Conservation (phyloP, 352 stramenopile species). For the Phytopythium mirpurense region DNA sequence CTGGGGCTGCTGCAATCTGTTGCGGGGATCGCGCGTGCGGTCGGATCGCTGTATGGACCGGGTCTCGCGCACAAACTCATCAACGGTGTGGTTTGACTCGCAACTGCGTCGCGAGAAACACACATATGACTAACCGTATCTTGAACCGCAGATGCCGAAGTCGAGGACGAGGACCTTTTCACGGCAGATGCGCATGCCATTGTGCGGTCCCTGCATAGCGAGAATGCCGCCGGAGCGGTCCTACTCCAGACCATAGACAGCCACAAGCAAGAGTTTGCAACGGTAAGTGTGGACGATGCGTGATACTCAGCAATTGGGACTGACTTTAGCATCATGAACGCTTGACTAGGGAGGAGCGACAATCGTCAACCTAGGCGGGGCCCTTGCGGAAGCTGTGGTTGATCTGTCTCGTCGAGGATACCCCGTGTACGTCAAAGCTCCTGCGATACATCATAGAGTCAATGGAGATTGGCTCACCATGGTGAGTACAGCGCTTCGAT, state of each 20-base stretch:
- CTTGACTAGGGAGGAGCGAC: background rate
- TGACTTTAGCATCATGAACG: background rate
- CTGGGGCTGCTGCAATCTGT: background rate
- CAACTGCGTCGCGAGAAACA: too few species aligned
- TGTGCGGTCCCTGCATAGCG: slow-evolving; percentile 3
- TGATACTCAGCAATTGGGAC: background rate
- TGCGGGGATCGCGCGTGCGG: background rate
- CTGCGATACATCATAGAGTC: background rate
- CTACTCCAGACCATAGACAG: background rate
- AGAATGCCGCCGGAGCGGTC: slow-evolving; percentile 5
- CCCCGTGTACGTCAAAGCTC: background rate
- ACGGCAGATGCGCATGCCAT: background rate
- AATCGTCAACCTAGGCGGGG: background rate
- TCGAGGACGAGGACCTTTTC: slow-evolving; percentile 2
- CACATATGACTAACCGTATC: background rate
- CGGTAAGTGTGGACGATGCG: background rate
- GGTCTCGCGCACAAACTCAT: slow-evolving; percentile 5
- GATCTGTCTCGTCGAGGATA: slow-evolving; percentile 3
- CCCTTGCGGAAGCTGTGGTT: background rate
- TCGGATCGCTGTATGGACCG: slow-evolving; percentile 2
- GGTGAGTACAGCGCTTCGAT: background rate
- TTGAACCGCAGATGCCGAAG: background rate
- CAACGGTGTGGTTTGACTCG: background rate
- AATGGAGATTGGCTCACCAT: background rate
- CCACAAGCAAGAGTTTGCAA: background rate